Percentiles rank a stretch among this genome's conserved stretches.
Evolutionary conservation across 2,329 filamentous ascomycete species (phyloP).

Genomic region (Phaeosphaeriaceae sp.): DNA sequence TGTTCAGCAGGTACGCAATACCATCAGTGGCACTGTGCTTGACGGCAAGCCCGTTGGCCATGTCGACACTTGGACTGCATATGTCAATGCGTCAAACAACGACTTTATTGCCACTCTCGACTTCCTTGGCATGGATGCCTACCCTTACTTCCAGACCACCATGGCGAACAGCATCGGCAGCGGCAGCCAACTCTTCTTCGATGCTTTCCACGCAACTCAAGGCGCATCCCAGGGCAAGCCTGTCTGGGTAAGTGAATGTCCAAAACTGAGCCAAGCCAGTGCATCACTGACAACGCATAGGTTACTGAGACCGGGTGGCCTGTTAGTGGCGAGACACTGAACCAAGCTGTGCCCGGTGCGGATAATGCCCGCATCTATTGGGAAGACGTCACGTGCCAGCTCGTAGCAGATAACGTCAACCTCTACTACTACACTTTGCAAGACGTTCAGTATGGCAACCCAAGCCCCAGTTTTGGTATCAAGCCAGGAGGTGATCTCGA

Average conservation of each 20-base stretch:
- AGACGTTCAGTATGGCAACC: constrained; percentile 66
- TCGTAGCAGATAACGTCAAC: constrained; percentile 64
- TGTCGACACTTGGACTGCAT: constrained; percentile 84
- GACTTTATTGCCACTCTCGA: constrained; percentile 74
- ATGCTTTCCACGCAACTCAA: constrained; percentile 68
- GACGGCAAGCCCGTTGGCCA: constrained; percentile 73
- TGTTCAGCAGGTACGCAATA: constrained; percentile 72
- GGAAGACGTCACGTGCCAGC: constrained; percentile 76
- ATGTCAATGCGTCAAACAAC: constrained; percentile 74
- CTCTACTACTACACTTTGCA: constrained; percentile 80
- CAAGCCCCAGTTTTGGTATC: constrained; percentile 76
- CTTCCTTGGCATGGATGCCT: constrained; percentile 85
- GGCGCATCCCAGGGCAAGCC: constrained; percentile 70
- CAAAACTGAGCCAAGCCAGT: neutral
- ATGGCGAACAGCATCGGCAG: constrained; percentile 63
- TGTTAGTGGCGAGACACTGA: constrained; percentile 70
- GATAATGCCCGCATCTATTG: constrained; percentile 82
- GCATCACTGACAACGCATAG: neutral
- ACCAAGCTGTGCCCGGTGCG: constrained; percentile 67
- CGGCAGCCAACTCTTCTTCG: constrained; percentile 72
- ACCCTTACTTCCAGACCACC: constrained; percentile 81
- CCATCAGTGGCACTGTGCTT: constrained; percentile 70
- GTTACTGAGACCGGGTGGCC: constrained; percentile 90
- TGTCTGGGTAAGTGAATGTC: constrained; percentile 65
- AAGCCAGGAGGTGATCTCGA: constrained; percentile 57